Evolutionary conservation across 1,139 yeast species (phyloP).

Genomic region (Taphrina deformans): DNA sequence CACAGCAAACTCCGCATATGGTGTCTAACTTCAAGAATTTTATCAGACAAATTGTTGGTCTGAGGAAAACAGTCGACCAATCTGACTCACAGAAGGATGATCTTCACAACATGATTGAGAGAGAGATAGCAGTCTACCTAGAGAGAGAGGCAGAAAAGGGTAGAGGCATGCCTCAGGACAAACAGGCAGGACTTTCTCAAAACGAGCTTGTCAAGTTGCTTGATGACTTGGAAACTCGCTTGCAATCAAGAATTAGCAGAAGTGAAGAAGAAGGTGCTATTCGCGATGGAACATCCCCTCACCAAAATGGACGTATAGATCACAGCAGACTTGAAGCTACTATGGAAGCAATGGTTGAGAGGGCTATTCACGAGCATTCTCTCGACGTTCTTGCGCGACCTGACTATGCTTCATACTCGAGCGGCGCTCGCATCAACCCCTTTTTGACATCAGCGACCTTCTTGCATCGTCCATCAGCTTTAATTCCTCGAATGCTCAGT

Average conservation of each 20-base stretch:
- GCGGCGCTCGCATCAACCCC: slow-evolving; percentile 44
- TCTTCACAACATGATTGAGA: background rate
- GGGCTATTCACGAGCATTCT: slow-evolving; percentile 34
- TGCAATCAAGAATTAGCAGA: background rate
- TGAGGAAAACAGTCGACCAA: background rate
- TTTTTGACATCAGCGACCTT: slow-evolving; percentile 42
- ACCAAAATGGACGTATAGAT: no score
- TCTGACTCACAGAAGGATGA: background rate
- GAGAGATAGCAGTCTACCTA: background rate
- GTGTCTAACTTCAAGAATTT: background rate
- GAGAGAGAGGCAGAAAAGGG: background rate
- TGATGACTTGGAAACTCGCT: background rate
- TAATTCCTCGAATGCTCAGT: slow-evolving; percentile 34
- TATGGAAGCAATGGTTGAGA: background rate
- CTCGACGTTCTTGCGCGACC: slow-evolving; percentile 40
- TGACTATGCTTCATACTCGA: slow-evolving; percentile 44
- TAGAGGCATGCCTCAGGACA: background rate
- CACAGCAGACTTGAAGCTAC: background rate
- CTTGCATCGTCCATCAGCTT: slow-evolving; percentile 39
- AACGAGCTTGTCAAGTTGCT: background rate
- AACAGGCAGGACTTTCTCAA: background rate
- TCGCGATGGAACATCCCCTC: background rate
- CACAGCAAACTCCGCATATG: background rate
- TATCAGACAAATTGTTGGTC: background rate
- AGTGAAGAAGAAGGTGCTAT: background rate